Percentiles rank a stretch among this genome's conserved stretches.
phyloP scores from a whole-genome alignment of 1,139 yeast species.

The Candida sp. region DNA sequence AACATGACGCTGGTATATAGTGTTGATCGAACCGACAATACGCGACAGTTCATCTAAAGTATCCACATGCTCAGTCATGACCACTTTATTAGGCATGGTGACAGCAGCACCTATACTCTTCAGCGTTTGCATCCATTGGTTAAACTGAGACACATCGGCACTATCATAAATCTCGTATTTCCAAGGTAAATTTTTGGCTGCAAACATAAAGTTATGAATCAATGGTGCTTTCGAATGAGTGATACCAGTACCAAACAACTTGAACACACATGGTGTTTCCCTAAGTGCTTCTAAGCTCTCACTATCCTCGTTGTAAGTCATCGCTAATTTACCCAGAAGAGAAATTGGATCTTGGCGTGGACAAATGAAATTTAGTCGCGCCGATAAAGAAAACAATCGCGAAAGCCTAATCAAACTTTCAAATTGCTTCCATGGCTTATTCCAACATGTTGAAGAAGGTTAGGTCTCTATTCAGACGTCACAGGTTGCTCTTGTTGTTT shows the following conservation, averaged over 20 bases:
- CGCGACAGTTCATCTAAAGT: slow-evolving; percentile 18
- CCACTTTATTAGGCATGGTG: slow-evolving; percentile 26
- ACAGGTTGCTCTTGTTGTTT: background rate
- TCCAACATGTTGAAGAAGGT: background rate
- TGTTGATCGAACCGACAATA: slow-evolving; percentile 27
- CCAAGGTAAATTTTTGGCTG: slow-evolving; percentile 13
- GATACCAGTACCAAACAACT: slow-evolving; percentile 14
- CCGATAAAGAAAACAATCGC: no score
- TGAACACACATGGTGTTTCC: background rate
- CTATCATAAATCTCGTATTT: slow-evolving; percentile 16
- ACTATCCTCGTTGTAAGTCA: no score
- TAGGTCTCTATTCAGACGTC: background rate
- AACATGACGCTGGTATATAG: slow-evolving; percentile 18
- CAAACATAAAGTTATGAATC: slow-evolving; percentile 16
- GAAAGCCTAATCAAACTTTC: no score
- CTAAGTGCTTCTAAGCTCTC: background rate
- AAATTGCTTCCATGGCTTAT: background rate
- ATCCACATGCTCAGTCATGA: slow-evolving; percentile 20
- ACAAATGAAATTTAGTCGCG: no score
- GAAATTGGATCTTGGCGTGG: no score
- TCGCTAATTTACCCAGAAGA: no score
- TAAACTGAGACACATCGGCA: slow-evolving; percentile 13
- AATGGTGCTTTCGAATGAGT: slow-evolving; percentile 17
- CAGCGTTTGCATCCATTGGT: slow-evolving; percentile 9
- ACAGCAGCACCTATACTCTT: slow-evolving; percentile 22